These are phyloP conservation scores for Candida saitoana DNA, from an alignment of 805 yeast species.

Conservation along the genomic window DNA sequence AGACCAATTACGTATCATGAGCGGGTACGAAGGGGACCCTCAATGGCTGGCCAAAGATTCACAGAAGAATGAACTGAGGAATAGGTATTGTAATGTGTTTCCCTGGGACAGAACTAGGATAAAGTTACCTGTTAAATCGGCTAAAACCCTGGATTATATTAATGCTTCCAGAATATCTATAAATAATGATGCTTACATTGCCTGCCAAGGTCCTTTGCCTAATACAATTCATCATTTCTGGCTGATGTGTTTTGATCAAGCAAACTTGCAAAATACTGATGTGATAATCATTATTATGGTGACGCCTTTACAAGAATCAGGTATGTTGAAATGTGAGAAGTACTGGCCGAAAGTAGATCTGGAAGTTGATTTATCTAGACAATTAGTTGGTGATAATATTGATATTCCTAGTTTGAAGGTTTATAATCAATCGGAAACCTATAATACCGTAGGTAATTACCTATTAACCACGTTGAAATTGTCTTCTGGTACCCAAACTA, in stretches of 20 bases:
- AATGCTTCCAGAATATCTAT: conserved; percentile 35
- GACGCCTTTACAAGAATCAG: conserved; percentile 49
- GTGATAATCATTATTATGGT: conserved; percentile 35
- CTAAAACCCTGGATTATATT: conserved; percentile 25
- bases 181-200: conserved; percentile 44
- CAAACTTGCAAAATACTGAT: conserved; percentile 22
- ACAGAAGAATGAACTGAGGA: conserved; percentile 11
- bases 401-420: conserved; percentile 14
- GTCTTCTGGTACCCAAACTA: conserved; percentile 13
- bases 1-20: conserved; percentile 12
- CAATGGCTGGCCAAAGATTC: conserved; percentile 11
- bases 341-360: conserved; percentile 37
- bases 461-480: conserved; percentile 25
- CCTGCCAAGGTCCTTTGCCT: conserved; percentile 63
- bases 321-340: conserved; percentile 35
- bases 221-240: conserved; percentile 44
- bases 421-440: conserved; percentile 15
- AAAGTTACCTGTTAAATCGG: conserved; percentile 16
- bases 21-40: conserved; percentile 5
- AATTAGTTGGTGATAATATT: conserved; percentile 19
- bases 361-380: conserved; percentile 16
- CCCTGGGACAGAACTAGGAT: conserved; percentile 40
- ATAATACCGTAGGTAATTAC: conserved; percentile 16
- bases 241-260: conserved; percentile 41
- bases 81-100: conserved; percentile 37